These are phyloP conservation scores for Hypomyces perniciosus DNA, from an alignment of 2,329 filamentous ascomycete genomes.

Conservation along the genomic window DNA sequence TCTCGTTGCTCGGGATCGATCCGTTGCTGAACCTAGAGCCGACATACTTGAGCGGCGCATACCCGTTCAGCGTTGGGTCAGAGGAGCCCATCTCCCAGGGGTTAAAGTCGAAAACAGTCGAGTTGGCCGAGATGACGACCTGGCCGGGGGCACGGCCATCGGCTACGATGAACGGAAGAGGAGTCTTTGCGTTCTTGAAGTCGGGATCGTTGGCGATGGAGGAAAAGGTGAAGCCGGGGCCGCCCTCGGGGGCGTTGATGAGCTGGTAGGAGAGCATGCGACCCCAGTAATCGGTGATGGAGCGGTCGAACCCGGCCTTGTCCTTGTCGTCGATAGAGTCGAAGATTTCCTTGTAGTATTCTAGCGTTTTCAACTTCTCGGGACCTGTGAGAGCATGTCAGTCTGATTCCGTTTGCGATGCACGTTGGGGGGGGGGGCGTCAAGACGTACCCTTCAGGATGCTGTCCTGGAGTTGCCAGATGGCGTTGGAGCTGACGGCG, in stretches of 20 bases:
- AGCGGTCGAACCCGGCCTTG: conserved; percentile 44
- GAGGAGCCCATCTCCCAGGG: conserved; percentile 62
- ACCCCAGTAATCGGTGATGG: conserved; percentile 86
- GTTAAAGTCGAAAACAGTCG: conserved; percentile 59
- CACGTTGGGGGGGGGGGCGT: too few relatives aligned
- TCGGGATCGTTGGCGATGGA: conserved; percentile 47
- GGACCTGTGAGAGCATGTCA: conserved; percentile 22
- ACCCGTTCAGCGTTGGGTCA: conserved; percentile 54
- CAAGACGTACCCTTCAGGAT: conserved; percentile 32
- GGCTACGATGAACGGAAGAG: conserved; percentile 45
- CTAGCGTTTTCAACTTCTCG: conserved; percentile 29
- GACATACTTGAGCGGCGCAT: conserved; percentile 53
- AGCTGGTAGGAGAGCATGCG: conserved; percentile 82
- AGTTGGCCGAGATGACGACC: conserved; percentile 44
- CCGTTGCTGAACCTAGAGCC: conserved; percentile 54
- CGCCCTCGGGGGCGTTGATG: conserved; percentile 68
- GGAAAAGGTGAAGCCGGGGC: conserved; percentile 73
- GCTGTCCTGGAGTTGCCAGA: conserved; percentile 38
- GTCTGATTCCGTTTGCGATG: not conserved
- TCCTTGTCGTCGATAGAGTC: conserved; percentile 31
- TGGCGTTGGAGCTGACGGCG: conserved; percentile 27
- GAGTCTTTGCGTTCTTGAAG: conserved; percentile 37
- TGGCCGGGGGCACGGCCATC: conserved; percentile 41
- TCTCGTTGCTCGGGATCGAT: conserved; percentile 36
- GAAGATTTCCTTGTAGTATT: conserved; percentile 35